These are phyloP conservation scores for Metarhizium humberi DNA, from an alignment of 2,329 filamentous ascomycete genomes.

Conservation along the genomic window DNA sequence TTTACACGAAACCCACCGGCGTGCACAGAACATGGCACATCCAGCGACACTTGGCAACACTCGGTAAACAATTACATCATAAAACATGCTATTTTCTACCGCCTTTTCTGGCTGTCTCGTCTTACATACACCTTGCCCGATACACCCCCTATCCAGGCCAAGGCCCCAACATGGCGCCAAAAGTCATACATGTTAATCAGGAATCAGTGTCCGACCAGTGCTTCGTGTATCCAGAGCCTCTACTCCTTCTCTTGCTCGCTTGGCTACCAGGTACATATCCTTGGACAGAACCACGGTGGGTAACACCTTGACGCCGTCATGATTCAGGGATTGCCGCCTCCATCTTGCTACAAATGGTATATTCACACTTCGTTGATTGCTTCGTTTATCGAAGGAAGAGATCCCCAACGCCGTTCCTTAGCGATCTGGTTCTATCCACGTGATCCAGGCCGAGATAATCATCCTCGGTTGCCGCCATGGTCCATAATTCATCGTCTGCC, in stretches of 20 bases:
- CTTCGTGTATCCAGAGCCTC: slow-evolving; percentile 9
- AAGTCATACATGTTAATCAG: not conserved
- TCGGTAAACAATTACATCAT: not conserved
- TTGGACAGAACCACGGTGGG: not conserved
- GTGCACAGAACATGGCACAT: too few species aligned
- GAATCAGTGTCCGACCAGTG: not conserved
- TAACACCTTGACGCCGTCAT: slow-evolving; percentile 3
- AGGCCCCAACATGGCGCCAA: slow-evolving; percentile 1
- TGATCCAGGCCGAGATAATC: slow-evolving; percentile 59
- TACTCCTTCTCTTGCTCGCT: slow-evolving; percentile 6
- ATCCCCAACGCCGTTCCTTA: slow-evolving; percentile 52
- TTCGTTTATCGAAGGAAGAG: slow-evolving; percentile 44
- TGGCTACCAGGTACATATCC: not conserved
- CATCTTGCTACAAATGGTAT: not conserved
- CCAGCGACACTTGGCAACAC: not conserved
- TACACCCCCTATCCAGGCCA: not conserved
- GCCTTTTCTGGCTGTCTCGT: not conserved
- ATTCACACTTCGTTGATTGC: not conserved
- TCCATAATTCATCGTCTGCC: slow-evolving; percentile 51
- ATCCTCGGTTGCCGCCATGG: slow-evolving; percentile 42
- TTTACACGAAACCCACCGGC: too few species aligned
- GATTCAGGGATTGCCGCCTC: not conserved
- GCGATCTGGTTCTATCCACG: slow-evolving; percentile 47
- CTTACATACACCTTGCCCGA: not conserved
- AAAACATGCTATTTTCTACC: not conserved